A percentile compares a stretch with the other conserved stretches of the same genome.
These are phyloP conservation scores for Pelargonium exstipulatum DNA, from an alignment of 441 rosid species.

Conservation along the genomic window DNA sequence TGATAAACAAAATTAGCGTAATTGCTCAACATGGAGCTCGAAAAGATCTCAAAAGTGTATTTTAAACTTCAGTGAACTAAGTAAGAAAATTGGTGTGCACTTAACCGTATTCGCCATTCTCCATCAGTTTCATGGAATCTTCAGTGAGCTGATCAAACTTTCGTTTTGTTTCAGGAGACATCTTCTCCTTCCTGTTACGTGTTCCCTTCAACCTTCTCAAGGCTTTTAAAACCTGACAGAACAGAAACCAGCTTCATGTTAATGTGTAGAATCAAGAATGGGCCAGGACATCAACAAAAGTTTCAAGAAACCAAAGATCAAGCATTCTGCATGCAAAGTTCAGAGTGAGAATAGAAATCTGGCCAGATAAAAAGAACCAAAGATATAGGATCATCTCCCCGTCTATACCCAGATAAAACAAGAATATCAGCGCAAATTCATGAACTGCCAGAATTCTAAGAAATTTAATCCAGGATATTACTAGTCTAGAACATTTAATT, in stretches of 20 bases:
- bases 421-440: too few species aligned
- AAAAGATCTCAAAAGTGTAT: not conserved
- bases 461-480: too few species aligned
- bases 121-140: slow-evolving; percentile 74
- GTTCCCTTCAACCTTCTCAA: slow-evolving; percentile 85
- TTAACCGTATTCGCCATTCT: slow-evolving; percentile 81
- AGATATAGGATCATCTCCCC: too few species aligned
- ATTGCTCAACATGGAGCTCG: not conserved
- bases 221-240: slow-evolving; percentile 69
- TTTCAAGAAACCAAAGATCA: not conserved
- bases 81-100: slow-evolving; percentile 21
- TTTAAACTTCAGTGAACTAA: slow-evolving; percentile 2
- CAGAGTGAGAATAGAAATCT: not conserved
- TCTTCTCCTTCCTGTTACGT: slow-evolving; percentile 69
- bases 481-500: too few species aligned
- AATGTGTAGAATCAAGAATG: not conserved
- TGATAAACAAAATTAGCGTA: not conserved
- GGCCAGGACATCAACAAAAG: not conserved
- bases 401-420: too few species aligned
- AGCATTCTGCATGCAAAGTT: not conserved
- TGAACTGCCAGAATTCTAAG: too few species aligned
- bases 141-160: slow-evolving; percentile 94
- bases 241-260: slow-evolving; percentile 15
- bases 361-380: not conserved
- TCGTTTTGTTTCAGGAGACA: slow-evolving; percentile 63